These are phyloP conservation scores for Penicillium sp. DNA, from an alignment of 2,329 filamentous ascomycete genomes.

Conservation along the genomic window DNA sequence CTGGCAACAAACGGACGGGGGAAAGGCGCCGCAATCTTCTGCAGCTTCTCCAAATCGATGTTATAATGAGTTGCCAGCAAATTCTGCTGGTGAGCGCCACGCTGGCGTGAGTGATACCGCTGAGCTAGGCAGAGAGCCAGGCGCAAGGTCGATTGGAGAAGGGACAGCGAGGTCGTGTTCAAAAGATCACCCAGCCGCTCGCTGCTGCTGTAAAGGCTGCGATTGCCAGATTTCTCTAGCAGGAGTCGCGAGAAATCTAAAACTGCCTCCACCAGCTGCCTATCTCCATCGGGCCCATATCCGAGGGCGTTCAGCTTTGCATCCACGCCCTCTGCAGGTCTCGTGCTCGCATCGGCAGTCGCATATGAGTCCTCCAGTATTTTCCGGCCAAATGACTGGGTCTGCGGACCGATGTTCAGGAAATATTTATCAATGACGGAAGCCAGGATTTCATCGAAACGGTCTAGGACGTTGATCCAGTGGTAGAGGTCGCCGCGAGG, in stretches of 20 bases:
- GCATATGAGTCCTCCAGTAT: constrained; percentile 45
- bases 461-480: constrained; percentile 92
- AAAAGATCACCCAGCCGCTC: constrained; percentile 82
- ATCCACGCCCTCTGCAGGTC: constrained; percentile 54
- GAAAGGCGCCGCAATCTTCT: constrained; percentile 79
- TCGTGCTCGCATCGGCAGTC: constrained; percentile 60
- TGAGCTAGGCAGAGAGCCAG: constrained; percentile 84
- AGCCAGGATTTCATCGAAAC: constrained; percentile 86
- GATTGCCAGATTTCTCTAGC: constrained; percentile 91
- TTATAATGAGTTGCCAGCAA: constrained; percentile 80
- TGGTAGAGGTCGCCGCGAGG: constrained; percentile 94
- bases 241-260: constrained; percentile 83
- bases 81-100: constrained; percentile 67
- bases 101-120: constrained; percentile 85
- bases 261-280: constrained; percentile 72
- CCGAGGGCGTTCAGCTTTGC: constrained; percentile 58
- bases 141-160: constrained; percentile 74
- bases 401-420: constrained; percentile 76
- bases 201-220: constrained; percentile 94
- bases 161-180: constrained; percentile 75
- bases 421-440: constrained; percentile 76
- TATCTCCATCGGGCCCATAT: constrained; percentile 72
- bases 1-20: constrained; percentile 62
- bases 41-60: constrained; percentile 71
- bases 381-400: constrained; percentile 62